Evolutionary conservation across 2,329 filamentous ascomycete genomes (phyloP), one percentile per base, ranked within the genome.

Genomic region (Pseudofabraea citricarpa): DNA sequence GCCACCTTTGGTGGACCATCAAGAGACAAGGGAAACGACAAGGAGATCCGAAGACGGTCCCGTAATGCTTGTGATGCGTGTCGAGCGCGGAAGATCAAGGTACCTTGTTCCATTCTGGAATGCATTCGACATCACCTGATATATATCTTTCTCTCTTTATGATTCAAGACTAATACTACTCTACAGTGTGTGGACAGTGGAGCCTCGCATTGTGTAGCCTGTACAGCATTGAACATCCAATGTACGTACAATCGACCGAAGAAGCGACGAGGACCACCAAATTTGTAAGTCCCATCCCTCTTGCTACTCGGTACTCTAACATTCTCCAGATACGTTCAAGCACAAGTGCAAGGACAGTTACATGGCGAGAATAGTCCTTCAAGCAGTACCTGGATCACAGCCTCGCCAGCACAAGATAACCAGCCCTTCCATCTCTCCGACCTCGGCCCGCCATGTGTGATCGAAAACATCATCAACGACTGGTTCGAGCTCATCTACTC

Each of bases 401-500:
- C 6, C 4, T 32, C 29, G 9, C 13, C 10, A 3, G 15, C 29
- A 2, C 29, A n/a, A 12, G 29, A 18, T 32, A n/a, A 15, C 6
- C n/a, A 32, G 10, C 29, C 29, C 29, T 2, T 32, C 15, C 29
- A 5, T 15, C 36, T 46, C 10, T 29, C 35, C 21, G 27, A 36
- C 13, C 33, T 55, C 24, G 51, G 47, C 7, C 38, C 48, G 9
- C 26, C 40, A 12, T 32, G 32, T 20, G 40, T 38, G 9, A 43
- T 57, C 22, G 36, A 29, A 13, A 45, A 46, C 15, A 49, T 66
- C 2, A 52, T 66, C 4, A 37, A 53, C 32, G 55, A 64, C 40
- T 67, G 62, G 62, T 67, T 67, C 53, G 50, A 58, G n/a, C 50
- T 58, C 37, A 56, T 66, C 26, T 62, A 67, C 50, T 55, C 64